A percentile compares a stretch with the other conserved stretches of the same genome.
Conservation (phyloP, 352 stramenopile genomes). For the Pythium aquatile region DNA sequence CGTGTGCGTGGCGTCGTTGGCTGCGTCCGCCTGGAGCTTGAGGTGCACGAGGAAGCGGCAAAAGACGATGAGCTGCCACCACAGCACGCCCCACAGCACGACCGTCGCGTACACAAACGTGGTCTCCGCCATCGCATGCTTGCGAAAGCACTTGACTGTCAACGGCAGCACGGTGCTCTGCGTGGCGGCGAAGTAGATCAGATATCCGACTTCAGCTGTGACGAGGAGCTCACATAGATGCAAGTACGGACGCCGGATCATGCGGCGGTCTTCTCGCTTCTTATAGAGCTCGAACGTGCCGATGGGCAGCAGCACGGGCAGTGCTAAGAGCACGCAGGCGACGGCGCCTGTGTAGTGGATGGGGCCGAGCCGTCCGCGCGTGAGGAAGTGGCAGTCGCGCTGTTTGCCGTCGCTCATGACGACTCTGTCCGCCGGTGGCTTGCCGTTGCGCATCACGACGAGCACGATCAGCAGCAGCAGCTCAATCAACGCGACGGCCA, state of each 20-base stretch:
- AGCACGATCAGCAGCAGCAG: conserved; percentile 38
- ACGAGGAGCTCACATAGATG: conserved; percentile 70
- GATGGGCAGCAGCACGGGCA: conserved; percentile 58
- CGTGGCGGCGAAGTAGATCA: conserved; percentile 54
- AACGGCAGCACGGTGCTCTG: conserved; percentile 44
- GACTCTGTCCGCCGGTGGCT: background rate
- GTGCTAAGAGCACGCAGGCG: conserved; percentile 40
- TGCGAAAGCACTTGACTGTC: conserved; percentile 45
- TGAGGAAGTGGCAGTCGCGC: background rate
- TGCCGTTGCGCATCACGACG: conserved; percentile 21
- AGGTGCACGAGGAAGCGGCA: conserved; percentile 73
- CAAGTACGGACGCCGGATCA: conserved; percentile 65
- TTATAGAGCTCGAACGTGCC: conserved; percentile 49
- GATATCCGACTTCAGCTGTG: conserved; percentile 46
- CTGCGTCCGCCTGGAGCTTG: conserved; percentile 67
- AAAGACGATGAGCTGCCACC: conserved; percentile 67
- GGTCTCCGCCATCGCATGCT: conserved; percentile 35
- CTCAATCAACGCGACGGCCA: conserved; percentile 47
- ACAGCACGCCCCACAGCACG: conserved; percentile 53
- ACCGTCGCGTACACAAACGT: conserved; percentile 60
- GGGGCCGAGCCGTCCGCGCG: background rate
- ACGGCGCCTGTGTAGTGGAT: conserved; percentile 16
- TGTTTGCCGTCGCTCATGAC: background rate
- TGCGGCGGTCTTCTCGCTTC: conserved; percentile 42
- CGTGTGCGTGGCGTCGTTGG: conserved; percentile 65